Base-by-base conservation (phyloP, 169 alveolate genomes). In the Plasmodium yoelii region DNA sequence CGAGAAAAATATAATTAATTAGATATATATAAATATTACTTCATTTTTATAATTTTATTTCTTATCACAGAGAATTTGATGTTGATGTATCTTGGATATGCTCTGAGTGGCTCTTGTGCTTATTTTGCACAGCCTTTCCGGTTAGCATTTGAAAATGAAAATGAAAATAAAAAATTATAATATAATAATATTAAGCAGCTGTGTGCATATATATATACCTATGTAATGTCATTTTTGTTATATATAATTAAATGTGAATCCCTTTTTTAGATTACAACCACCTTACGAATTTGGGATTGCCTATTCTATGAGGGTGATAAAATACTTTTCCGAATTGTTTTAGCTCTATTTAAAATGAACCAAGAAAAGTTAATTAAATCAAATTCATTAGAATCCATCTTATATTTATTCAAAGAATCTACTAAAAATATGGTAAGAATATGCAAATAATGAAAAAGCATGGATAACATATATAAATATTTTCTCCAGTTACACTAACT, bases 51-150 rank as follows among this genome's bases (percentile, higher is more conserved):
- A 34, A 34, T 64, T 39, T 49, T 51, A 53, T 12, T 49, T 63
- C 60, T 19, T 18, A 19, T 59, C 49, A 10, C 57, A 94, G 97
- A 90, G 93, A 84, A 53, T 87, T 89, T 55, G 96, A 93, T 12
- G 95, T 94, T 13, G 97, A 94, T 68, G 63, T 95, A 26, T 93
- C 93, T 65, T 95, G 96, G 91, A 74, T 95, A 65, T 94, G 96
- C 26, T 95, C 97, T 28, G 97, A 95, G 73, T 95, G 97, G 97
- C 93, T 95, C 65, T 89, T 95, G 67, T 95, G 97, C 68, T 93
- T 94, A 74, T 95, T 92, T 63, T 87, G 93, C 22, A 94, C 93
- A 12, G 90, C 96, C 39, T 88, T 94, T 71, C 97, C 96, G 88
- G 96, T 94, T 61, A 10, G 88, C 15, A 26, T 19, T 34, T 7